These are phyloP conservation scores for Fragilariopsis cylindrus DNA, from an alignment of 108 stramenopile genomes.

Conservation along the genomic window DNA sequence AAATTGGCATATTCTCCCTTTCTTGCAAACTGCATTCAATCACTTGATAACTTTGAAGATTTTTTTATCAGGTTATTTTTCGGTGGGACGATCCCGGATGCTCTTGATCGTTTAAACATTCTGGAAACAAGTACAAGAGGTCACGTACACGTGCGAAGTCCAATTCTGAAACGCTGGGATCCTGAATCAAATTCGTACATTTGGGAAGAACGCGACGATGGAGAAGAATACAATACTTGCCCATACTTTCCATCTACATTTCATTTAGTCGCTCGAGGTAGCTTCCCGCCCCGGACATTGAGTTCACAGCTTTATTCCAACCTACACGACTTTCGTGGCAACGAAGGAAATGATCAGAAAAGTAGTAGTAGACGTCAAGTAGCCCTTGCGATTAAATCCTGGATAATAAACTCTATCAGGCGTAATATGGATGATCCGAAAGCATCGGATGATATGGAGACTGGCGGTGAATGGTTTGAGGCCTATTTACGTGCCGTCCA, in stretches of 20 bases:
- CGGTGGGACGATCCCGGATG: slow-evolving; percentile 38
- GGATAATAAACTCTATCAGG: slow-evolving; percentile 26
- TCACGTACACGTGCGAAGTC: slow-evolving; percentile 39
- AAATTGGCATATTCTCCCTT: slow-evolving; percentile 39
- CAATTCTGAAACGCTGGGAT: slow-evolving; percentile 20
- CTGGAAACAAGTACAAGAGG: slow-evolving; percentile 5
- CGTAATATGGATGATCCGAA: slow-evolving; percentile 39
- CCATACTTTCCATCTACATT: slow-evolving; percentile 39
- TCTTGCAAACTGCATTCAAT: slow-evolving; percentile 35
- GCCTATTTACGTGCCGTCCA: slow-evolving; percentile 42
- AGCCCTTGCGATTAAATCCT: slow-evolving; percentile 25
- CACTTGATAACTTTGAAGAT: slow-evolving; percentile 29
- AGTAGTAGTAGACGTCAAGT: slow-evolving; percentile 14
- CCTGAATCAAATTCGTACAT: slow-evolving; percentile 6
- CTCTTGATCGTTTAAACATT: slow-evolving; percentile 31
- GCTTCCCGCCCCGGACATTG: slow-evolving; percentile 27
- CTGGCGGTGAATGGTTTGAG: slow-evolving; percentile 50
- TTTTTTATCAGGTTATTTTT: slow-evolving; percentile 37
- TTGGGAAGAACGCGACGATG: slow-evolving; percentile 18
- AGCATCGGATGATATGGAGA: slow-evolving; percentile 34
- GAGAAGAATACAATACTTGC: slow-evolving; percentile 32
- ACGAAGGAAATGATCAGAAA: background rate
- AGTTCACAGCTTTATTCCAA: slow-evolving; percentile 24
- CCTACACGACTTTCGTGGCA: slow-evolving; percentile 13
- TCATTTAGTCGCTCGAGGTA: slow-evolving; percentile 36